phyloP scores from a whole-genome alignment of 106 monocot genomes.

The Acorus calamus region DNA sequence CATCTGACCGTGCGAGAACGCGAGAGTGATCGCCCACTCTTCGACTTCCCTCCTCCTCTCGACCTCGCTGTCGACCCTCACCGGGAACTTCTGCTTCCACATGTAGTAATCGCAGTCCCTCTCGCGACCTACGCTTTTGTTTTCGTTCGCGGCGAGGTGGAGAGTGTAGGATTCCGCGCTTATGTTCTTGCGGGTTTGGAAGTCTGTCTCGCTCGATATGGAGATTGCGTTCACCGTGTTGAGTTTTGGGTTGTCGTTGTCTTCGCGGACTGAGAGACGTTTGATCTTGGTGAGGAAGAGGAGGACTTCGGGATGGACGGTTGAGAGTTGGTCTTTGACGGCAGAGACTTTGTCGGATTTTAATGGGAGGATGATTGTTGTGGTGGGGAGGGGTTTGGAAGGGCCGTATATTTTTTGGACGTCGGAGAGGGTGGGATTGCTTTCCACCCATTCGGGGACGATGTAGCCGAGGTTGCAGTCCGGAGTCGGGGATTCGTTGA shows the following conservation, averaged over 20 bases:
- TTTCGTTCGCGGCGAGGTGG: slow-evolving; percentile 6
- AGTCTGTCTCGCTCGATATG: slow-evolving; percentile 1
- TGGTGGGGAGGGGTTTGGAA: no score
- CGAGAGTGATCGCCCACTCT: slow-evolving; percentile 12
- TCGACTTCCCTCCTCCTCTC: slow-evolving; percentile 5
- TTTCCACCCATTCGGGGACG: no score
- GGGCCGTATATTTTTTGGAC: no score
- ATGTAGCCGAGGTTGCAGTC: no score
- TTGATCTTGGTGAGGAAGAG: no score
- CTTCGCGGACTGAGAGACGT: slow-evolving; percentile 11
- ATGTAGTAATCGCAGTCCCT: slow-evolving; percentile 16
- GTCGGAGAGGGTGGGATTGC: no score
- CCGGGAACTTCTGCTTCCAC: slow-evolving; percentile 18
- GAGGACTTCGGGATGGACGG: no score
- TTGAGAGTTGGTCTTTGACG: no score
- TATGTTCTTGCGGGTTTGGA: neutral
- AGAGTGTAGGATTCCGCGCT: slow-evolving; percentile 1
- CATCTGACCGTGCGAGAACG: slow-evolving; percentile 11
- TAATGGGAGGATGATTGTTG: no score
- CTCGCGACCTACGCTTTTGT: neutral
- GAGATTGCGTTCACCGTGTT: neutral
- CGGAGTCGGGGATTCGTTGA: no score
- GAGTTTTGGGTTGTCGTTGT: neutral
- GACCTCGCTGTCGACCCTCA: slow-evolving; percentile 4
- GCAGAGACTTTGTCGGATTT: no score